Evolutionary conservation across 768 basidiomycete species (phyloP).

Genomic region (Trametes cingulata): DNA sequence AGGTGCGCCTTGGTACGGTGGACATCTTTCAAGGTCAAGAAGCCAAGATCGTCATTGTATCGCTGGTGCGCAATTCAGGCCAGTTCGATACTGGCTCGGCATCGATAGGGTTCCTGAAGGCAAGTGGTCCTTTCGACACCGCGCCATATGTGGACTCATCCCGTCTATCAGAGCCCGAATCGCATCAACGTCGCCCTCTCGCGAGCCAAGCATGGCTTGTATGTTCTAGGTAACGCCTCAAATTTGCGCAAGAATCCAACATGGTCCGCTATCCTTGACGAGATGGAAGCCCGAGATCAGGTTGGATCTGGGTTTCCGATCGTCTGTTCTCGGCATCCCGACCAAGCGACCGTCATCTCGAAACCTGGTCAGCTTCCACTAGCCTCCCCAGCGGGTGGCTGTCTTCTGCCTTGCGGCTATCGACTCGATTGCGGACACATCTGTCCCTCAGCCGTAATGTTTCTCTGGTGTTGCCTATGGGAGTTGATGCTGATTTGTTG

Average conservation of each 20-base stretch:
- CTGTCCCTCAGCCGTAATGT: slow-evolving; percentile 60
- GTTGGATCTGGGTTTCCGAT: slow-evolving; percentile 59
- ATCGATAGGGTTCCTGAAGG: slow-evolving; percentile 75
- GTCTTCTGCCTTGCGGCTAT: slow-evolving; percentile 54
- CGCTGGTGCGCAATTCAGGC: slow-evolving; percentile 72
- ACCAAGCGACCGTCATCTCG: slow-evolving; percentile 41
- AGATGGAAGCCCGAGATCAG: slow-evolving; percentile 48
- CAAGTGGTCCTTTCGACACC: slow-evolving; percentile 31
- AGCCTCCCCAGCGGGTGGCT: slow-evolving; percentile 62
- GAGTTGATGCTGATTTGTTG: background rate
- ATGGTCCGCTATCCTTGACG: slow-evolving; percentile 61
- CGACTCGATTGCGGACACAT: slow-evolving; percentile 61
- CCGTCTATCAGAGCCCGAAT: background rate
- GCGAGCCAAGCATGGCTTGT: slow-evolving; percentile 72
- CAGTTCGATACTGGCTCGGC: slow-evolving; percentile 13
- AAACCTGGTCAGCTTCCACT: slow-evolving; percentile 52
- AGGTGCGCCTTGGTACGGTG: slow-evolving; percentile 73
- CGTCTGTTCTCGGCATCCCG: slow-evolving; percentile 56
- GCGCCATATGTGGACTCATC: slow-evolving; percentile 20
- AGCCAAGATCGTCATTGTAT: slow-evolving; percentile 70
- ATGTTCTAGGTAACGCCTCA: slow-evolving; percentile 66
- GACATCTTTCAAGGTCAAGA: slow-evolving; percentile 83
- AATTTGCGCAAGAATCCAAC: slow-evolving; percentile 52
- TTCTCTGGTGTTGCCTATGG: background rate
- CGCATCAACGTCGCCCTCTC: slow-evolving; percentile 61